Percentiles rank a stretch among this genome's conserved stretches.
Conservation (phyloP, 2,329 filamentous ascomycete species). For the Lecanosticta acicola region DNA sequence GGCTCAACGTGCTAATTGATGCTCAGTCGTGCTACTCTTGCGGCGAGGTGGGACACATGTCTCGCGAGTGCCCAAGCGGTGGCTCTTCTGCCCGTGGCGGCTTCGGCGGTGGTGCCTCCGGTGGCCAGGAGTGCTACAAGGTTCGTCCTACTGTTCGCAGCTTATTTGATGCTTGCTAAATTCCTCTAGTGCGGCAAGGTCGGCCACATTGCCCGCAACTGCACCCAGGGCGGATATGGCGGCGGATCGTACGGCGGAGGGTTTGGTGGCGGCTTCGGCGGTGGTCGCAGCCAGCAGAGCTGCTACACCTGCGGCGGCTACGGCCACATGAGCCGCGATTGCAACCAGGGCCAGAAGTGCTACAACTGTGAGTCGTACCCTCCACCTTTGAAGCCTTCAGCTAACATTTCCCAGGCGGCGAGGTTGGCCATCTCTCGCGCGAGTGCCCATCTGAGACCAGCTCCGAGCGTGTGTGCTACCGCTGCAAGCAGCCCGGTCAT, state of each 20-base stretch:
- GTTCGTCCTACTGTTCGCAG: slow-evolving; percentile 1
- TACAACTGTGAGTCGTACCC: slow-evolving; percentile 72
- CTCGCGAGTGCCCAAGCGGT: slow-evolving; percentile 66
- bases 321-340: slow-evolving; percentile 85
- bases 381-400: slow-evolving; percentile 9
- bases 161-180: slow-evolving; percentile 37
- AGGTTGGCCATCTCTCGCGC: slow-evolving; percentile 89
- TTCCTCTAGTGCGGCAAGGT: slow-evolving; percentile 97
- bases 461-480: slow-evolving; percentile 96
- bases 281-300: slow-evolving; percentile 61
- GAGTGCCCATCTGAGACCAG: slow-evolving; percentile 92
- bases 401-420: slow-evolving; percentile 51
- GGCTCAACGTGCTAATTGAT: slow-evolving; percentile 19
- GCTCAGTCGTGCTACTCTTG: slow-evolving; percentile 52
- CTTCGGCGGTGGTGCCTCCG: slow-evolving; percentile 42
- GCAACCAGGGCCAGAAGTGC: slow-evolving; percentile 98
- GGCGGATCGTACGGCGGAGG: slow-evolving; percentile 41
- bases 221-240: slow-evolving; percentile 55
- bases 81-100: slow-evolving; percentile 40
- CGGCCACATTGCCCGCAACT: slow-evolving; percentile 93
- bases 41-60: slow-evolving; percentile 82
- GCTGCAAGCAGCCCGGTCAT: slow-evolving; percentile 79
- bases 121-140: slow-evolving; percentile 43
- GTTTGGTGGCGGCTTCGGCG: slow-evolving; percentile 40
- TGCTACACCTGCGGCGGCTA: slow-evolving; percentile 98